Percentiles rank a stretch among this genome's conserved stretches.
These are phyloP conservation scores for Trifolium repens DNA, from an alignment of 306 rosid species.

Conservation along the genomic window DNA sequence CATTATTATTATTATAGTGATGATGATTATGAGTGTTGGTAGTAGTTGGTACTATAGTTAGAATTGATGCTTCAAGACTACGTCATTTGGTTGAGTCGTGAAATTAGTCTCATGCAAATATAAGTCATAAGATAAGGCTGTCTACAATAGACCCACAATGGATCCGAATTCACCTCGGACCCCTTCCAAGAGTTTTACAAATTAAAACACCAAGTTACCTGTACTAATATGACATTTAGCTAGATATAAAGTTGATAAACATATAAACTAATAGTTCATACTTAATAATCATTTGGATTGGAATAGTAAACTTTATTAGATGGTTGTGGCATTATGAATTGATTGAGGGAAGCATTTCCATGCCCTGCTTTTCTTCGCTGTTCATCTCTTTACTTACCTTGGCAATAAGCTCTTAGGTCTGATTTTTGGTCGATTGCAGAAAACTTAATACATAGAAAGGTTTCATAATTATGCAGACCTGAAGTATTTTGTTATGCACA, in stretches of 20 bases:
- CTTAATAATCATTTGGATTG: neutral
- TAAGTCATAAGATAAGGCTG: no score
- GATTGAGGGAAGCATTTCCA: constrained; percentile 8
- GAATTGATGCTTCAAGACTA: neutral
- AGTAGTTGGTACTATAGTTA: neutral
- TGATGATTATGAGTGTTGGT: neutral
- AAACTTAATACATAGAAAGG: neutral
- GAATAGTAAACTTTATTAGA: neutral
- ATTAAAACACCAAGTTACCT: neutral
- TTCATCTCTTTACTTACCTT: constrained; percentile 6
- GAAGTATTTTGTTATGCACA: no score
- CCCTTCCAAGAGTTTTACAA: neutral
- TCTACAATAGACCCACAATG: no score
- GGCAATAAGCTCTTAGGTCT: neutral
- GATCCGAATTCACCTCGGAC: neutral
- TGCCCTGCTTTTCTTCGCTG: neutral
- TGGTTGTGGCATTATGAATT: constrained; percentile 27
- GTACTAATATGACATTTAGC: neutral
- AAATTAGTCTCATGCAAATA: no score
- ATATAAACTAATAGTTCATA: neutral
- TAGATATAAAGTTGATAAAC: constrained; percentile 32
- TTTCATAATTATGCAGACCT: no score
- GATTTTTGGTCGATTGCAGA: neutral
- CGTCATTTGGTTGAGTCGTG: neutral
- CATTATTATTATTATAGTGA: neutral